A percentile compares a stretch with the other conserved stretches of the same genome.
phyloP scores from a whole-genome alignment of 306 rosid genomes.

The Herpetospermum pedunculosum region DNA sequence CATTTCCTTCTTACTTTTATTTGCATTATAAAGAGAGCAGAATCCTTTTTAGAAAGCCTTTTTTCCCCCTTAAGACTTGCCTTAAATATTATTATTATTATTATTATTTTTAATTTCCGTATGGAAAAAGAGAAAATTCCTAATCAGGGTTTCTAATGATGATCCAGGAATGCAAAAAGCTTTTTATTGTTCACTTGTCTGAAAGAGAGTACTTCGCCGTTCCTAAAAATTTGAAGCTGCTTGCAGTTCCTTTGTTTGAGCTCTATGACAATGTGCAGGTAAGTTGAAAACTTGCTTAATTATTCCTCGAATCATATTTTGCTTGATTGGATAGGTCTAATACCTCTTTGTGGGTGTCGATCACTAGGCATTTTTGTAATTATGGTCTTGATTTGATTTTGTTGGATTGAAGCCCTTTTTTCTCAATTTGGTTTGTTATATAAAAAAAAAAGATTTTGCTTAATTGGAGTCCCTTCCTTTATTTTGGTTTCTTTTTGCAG shows the following conservation, averaged over 20 bases:
- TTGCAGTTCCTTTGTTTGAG: constrained; percentile 96
- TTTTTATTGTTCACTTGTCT: constrained; percentile 86
- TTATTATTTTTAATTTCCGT: too few species aligned
- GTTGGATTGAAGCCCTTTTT: too few species aligned
- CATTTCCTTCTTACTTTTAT: background rate
- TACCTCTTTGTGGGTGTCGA: too few species aligned
- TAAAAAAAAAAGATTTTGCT: too few species aligned
- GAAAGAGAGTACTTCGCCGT: constrained; percentile 97
- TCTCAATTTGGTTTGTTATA: too few species aligned
- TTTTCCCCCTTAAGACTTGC: background rate
- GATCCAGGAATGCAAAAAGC: constrained; percentile 86
- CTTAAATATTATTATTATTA: background rate
- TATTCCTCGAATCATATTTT: too few species aligned
- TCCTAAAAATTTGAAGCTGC: constrained; percentile 89
- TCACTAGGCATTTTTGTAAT: too few species aligned
- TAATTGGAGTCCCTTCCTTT: too few species aligned
- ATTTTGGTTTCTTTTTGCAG: too few species aligned
- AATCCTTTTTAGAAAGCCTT: background rate
- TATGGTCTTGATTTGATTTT: too few species aligned
- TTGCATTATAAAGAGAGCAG: background rate
- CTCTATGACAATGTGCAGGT: constrained; percentile 99
- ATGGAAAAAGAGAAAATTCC: background rate
- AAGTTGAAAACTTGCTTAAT: too few species aligned
- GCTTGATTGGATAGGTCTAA: too few species aligned
- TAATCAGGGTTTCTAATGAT: background rate